These are phyloP conservation scores for Maudiozyma bulderi DNA, from an alignment of 805 yeast species.

Conservation along the genomic window DNA sequence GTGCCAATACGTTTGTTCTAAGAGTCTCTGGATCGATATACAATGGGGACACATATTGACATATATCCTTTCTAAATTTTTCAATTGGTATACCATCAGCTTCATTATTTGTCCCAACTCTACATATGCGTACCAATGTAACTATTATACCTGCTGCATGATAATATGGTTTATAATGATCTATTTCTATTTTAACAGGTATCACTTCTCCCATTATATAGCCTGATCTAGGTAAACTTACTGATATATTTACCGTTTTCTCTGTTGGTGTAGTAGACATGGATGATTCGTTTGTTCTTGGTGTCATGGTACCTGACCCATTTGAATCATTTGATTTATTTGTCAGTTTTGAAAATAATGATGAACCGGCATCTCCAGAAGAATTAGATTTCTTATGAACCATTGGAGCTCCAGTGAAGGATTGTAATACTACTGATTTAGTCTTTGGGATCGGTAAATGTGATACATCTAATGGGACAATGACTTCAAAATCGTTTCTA, in stretches of 20 bases:
- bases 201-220: slow-evolving; percentile 70
- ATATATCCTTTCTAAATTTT: slow-evolving; percentile 72
- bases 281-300: not conserved
- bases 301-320: not conserved
- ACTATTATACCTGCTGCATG: slow-evolving; percentile 66
- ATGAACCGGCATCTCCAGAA: slow-evolving; percentile 13
- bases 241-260: slow-evolving; percentile 33
- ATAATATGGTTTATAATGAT: slow-evolving; percentile 62
- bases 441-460: slow-evolving; percentile 57
- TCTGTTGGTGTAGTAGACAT: slow-evolving; percentile 2
- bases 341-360: slow-evolving; percentile 19
- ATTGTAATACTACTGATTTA: slow-evolving; percentile 52
- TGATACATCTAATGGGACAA: slow-evolving; percentile 69
- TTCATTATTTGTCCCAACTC: slow-evolving; percentile 46
- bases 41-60: slow-evolving; percentile 68
- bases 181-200: slow-evolving; percentile 57
- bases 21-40: slow-evolving; percentile 53
- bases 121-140: slow-evolving; percentile 71
- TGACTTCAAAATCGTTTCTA: slow-evolving; percentile 48
- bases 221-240: slow-evolving; percentile 52
- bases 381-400: slow-evolving; percentile 4
- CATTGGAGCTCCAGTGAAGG: slow-evolving; percentile 28
- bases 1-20: slow-evolving; percentile 48
- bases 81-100: slow-evolving; percentile 34
- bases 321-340: slow-evolving; percentile 4